Conservation (phyloP, 208 protist genomes). For the Wallacemonas collosoma region DNA sequence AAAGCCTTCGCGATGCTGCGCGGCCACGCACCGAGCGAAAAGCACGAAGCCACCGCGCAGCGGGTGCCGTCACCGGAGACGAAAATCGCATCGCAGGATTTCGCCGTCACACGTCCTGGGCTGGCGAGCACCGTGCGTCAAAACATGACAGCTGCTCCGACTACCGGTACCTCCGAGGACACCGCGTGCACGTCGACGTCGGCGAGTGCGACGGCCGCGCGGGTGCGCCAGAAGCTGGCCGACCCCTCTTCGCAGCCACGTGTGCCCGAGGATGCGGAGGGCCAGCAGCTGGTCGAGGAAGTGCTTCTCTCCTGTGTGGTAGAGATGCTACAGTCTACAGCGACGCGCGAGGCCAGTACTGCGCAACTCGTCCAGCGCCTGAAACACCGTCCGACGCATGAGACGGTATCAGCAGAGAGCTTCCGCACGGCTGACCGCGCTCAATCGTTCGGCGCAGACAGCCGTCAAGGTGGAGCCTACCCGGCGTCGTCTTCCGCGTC, state of each 20-base stretch:
- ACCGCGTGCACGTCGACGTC: too few species aligned
- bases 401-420: conserved; percentile 49
- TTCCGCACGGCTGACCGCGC: conserved; percentile 21
- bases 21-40: conserved; percentile 32
- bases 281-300: conserved; percentile 31
- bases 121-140: not conserved
- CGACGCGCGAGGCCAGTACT: not conserved
- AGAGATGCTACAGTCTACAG: conserved; percentile 20
- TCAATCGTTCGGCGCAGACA: too few species aligned
- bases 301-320: conserved; percentile 30
- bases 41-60: conserved; percentile 3
- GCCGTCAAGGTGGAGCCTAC: not conserved
- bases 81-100: not conserved
- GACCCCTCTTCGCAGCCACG: not conserved
- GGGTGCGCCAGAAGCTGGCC: not conserved
- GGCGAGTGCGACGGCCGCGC: not conserved
- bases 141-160: too few species aligned
- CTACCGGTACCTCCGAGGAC: too few species aligned
- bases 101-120: conserved; percentile 1
- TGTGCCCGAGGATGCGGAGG: not conserved
- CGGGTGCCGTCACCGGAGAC: not conserved
- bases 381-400: conserved; percentile 31
- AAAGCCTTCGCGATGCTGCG: conserved; percentile 75
- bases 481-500: not conserved
- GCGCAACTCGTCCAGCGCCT: conserved; percentile 13